Evolutionary conservation across 768 basidiomycete species (phyloP), one percentile per base, ranked within the genome.

Genomic region (Pulveroboletus ravenelii): DNA sequence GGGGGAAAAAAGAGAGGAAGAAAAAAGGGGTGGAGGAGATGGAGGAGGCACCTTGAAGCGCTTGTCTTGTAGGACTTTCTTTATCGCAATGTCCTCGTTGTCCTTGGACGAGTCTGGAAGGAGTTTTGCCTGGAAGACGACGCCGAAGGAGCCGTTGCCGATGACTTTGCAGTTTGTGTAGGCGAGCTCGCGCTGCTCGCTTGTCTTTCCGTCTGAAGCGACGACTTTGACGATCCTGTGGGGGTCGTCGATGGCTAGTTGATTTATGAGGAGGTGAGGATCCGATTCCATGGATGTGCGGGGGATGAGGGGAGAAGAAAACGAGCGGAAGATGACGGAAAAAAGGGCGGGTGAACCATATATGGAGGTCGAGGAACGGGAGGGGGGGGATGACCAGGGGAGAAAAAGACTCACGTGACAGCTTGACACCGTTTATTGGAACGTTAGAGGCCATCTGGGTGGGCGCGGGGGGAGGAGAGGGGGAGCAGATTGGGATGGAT

Each of bases 41-140:
- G 35, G 36, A 41, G 50, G 36, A 73, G 80, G 56, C 54, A 94
- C 95, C 91, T 99, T 99, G 88, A 99, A 99, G 60, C 96, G 84
- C 80, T 99, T 99, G 76, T 99, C 96, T 78, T 99, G 96, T 55
- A 99, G 73, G 45, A 99, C 96, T 78, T 97, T 98, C 90, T 99
- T 99, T 81, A 99, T 99, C 44, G 96, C 96, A 65, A 99, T 96
- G 60, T 97, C 93, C 51, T 88, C 87, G 17, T 74, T 75, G 31
- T 80, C 81, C 63, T 82, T 80, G 39, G 77, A 72, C 8, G 77
- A 73, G 31, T 77, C 77, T 13, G 77, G 76, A 44, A 93, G 76
- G 48, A 97, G 82, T 72, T 84, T 92, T 52, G 94, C 95, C 58
- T 93, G 91, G 70, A 94, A 98, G 56, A 99, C 96, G 70, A 99